These are phyloP conservation scores for Aeschynomene evenia DNA, from an alignment of 306 rosid species.

Conservation along the genomic window DNA sequence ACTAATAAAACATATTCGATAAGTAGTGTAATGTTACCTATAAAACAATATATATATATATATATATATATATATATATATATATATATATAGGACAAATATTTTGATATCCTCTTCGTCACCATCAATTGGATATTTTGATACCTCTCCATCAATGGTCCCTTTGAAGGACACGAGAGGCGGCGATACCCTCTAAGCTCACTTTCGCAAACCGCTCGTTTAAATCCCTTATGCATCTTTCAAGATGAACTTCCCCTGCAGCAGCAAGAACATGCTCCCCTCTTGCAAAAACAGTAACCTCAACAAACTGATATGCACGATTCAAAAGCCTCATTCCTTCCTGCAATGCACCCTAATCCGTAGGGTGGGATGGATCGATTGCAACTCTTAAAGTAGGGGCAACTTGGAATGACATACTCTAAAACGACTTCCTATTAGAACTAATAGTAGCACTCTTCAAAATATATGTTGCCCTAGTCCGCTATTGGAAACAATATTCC, in stretches of 20 bases:
- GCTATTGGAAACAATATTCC: constrained; percentile 77
- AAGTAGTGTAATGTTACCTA: too few relatives aligned
- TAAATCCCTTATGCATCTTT: constrained; percentile 87
- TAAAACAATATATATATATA: too few relatives aligned
- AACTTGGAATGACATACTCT: constrained; percentile 82
- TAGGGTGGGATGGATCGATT: constrained; percentile 87
- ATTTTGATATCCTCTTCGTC: too few relatives aligned
- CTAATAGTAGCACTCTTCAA: constrained; percentile 90
- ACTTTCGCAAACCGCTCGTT: constrained; percentile 89
- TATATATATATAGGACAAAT: too few relatives aligned
- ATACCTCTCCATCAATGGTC: constrained; percentile 71
- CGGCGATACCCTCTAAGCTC: constrained; percentile 69
- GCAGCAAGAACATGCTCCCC: constrained; percentile 89
- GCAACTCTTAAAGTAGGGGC: constrained; percentile 74
- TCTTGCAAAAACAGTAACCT: constrained; percentile 75
- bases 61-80: too few relatives aligned
- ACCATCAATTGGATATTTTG: too few relatives aligned
- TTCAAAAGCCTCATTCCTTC: constrained; percentile 82
- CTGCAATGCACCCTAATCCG: constrained; percentile 64
- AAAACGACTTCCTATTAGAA: constrained; percentile 80
- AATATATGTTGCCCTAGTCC: constrained; percentile 88
- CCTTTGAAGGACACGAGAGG: constrained; percentile 87
- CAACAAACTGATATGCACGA: constrained; percentile 88
- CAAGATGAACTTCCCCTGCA: constrained; percentile 93
- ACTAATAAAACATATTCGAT: too few relatives aligned